Evolutionary conservation across 495 filamentous ascomycete species (phyloP).

Genomic region (Parachaetomium inaequale): DNA sequence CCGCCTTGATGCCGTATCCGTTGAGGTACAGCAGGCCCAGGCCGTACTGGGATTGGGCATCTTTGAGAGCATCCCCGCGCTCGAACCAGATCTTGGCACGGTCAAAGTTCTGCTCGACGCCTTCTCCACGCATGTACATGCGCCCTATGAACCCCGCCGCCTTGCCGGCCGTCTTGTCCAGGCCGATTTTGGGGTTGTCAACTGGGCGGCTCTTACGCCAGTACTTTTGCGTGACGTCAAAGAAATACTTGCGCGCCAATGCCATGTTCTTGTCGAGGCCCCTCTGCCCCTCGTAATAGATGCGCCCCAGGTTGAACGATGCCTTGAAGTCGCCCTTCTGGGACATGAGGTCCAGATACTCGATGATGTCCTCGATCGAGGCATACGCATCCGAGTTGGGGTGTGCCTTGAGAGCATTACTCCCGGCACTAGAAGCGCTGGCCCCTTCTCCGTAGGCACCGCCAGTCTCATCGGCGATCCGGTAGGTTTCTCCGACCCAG

Average conservation of each 20-base stretch:
- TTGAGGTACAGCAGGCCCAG: constrained; percentile 83
- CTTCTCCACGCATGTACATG: constrained; percentile 92
- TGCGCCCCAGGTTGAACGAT: constrained; percentile 79
- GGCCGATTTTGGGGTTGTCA: constrained; percentile 46
- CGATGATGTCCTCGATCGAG: constrained; percentile 86
- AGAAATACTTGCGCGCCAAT: constrained; percentile 78
- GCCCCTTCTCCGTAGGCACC: constrained; percentile 95
- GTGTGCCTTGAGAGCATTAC: constrained; percentile 68
- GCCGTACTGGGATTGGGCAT: constrained; percentile 81
- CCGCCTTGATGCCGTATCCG: constrained; percentile 73
- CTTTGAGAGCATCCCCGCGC: constrained; percentile 72
- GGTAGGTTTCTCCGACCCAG: constrained; percentile 70
- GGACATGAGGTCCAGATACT: constrained; percentile 91
- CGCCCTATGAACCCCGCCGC: constrained; percentile 86
- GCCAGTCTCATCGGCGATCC: constrained; percentile 82
- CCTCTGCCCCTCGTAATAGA: constrained; percentile 86
- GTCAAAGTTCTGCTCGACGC: constrained; percentile 72
- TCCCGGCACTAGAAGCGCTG: constrained; percentile 84
- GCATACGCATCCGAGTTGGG: constrained; percentile 71
- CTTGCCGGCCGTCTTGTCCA: constrained; percentile 84
- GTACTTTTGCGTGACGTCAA: constrained; percentile 74
- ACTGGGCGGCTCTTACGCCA: constrained; percentile 63
- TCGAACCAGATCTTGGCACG: constrained; percentile 83
- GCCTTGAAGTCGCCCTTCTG: constrained; percentile 91
- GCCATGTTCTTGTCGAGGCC: constrained; percentile 68